These are phyloP conservation scores for Centaurea solstitialis DNA, from an alignment of 129 eudicot genomes.

Conservation along the genomic window DNA sequence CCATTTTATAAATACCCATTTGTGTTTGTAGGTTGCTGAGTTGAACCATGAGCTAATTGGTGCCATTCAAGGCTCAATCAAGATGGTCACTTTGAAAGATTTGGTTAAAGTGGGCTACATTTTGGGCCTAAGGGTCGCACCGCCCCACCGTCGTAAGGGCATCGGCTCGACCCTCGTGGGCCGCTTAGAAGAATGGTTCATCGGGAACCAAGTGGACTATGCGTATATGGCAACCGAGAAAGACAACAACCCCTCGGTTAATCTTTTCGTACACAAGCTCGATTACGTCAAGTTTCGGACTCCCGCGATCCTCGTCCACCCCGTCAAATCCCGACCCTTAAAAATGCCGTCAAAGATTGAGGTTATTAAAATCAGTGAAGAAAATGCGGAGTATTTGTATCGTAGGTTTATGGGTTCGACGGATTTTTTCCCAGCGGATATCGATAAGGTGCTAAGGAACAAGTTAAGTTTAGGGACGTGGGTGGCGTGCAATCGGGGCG, in stretches of 20 bases:
- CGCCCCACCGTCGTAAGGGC: slow-evolving; percentile 51
- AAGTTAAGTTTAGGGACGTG: slow-evolving; percentile 62
- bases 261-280: slow-evolving; percentile 45
- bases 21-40: slow-evolving; percentile 49
- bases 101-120: slow-evolving; percentile 57
- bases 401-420: slow-evolving; percentile 45
- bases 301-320: slow-evolving; percentile 57
- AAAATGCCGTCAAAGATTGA: slow-evolving; percentile 24
- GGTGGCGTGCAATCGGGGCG: slow-evolving; percentile 47
- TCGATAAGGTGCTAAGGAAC: slow-evolving; percentile 44
- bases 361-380: slow-evolving; percentile 39
- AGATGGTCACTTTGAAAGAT: slow-evolving; percentile 46
- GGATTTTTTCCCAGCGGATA: slow-evolving; percentile 60
- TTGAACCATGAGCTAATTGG: slow-evolving; percentile 61
- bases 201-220: slow-evolving; percentile 45
- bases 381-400: slow-evolving; percentile 54
- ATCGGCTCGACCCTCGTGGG: slow-evolving; percentile 44
- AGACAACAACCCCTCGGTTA: slow-evolving; percentile 48
- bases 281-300: slow-evolving; percentile 42
- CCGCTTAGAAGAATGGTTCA: slow-evolving; percentile 60
- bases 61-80: slow-evolving; percentile 59
- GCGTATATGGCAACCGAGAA: slow-evolving; percentile 70
- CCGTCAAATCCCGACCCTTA: slow-evolving; percentile 29
- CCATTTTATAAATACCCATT: not conserved
- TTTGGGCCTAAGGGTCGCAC: slow-evolving; percentile 63